A percentile compares a stretch with the other conserved stretches of the same genome.
Conservation (phyloP, 768 basidiomycete genomes). For the Collybia nuda region DNA sequence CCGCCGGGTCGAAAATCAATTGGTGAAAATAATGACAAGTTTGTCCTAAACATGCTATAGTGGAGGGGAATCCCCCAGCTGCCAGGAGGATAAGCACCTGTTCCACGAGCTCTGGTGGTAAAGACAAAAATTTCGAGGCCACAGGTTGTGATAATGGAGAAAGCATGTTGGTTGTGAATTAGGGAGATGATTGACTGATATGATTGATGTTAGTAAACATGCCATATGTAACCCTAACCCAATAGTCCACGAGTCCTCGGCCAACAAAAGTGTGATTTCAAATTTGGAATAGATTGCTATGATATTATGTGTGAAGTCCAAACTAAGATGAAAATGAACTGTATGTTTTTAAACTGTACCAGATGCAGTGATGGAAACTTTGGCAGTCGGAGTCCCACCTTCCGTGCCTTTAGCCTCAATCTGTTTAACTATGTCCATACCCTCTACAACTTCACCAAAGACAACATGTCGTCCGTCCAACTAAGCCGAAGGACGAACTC, state of each 20-base stretch:
- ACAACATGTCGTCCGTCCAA: conserved; percentile 69
- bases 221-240: too few species aligned
- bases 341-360: conserved; percentile 38
- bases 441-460: conserved; percentile 68
- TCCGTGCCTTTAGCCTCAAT: conserved; percentile 49
- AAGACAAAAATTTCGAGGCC: conserved; percentile 8
- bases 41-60: conserved; percentile 12
- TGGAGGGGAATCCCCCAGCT: conserved; percentile 10
- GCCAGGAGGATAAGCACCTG: conserved; percentile 13
- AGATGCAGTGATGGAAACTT: conserved; percentile 59
- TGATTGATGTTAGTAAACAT: too few species aligned
- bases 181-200: too few species aligned
- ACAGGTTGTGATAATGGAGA: not conserved
- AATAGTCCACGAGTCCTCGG: not conserved
- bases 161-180: too few species aligned
- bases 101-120: conserved; percentile 19
- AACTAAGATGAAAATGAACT: not conserved
- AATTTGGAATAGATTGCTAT: not conserved
- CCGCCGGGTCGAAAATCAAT: conserved; percentile 10
- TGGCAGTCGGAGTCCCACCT: conserved; percentile 35
- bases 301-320: not conserved
- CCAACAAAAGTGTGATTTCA: not conserved
- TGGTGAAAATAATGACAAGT: conserved; percentile 15
- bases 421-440: conserved; percentile 61
- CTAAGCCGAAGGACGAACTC: conserved; percentile 20